These are phyloP conservation scores for Alternaria atra DNA, from an alignment of 2,329 filamentous ascomycete species.

Conservation along the genomic window DNA sequence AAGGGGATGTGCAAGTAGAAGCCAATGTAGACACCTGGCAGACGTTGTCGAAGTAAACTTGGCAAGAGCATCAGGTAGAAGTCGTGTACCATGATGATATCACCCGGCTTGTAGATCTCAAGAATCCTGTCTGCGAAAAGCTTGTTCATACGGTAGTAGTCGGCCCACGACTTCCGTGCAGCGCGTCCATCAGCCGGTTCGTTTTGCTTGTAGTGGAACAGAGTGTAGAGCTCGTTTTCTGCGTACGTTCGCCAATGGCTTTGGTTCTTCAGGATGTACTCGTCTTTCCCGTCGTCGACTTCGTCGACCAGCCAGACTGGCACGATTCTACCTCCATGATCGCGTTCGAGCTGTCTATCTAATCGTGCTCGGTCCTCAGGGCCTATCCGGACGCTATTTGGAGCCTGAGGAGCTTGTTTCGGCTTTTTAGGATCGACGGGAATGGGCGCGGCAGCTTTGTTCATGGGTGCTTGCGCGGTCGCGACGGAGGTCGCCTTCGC, in stretches of 20 bases:
- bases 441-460: slow-evolving; percentile 80
- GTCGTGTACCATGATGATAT: slow-evolving; percentile 92
- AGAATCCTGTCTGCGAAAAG: slow-evolving; percentile 90
- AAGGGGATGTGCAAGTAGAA: slow-evolving; percentile 96
- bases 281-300: slow-evolving; percentile 72
- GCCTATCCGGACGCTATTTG: slow-evolving; percentile 76
- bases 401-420: slow-evolving; percentile 64
- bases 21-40: slow-evolving; percentile 90
- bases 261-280: slow-evolving; percentile 80
- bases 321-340: slow-evolving; percentile 78
- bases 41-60: slow-evolving; percentile 83
- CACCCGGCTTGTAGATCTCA: slow-evolving; percentile 88
- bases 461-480: slow-evolving; percentile 64
- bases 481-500: slow-evolving; percentile 35
- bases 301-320: slow-evolving; percentile 92
- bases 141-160: slow-evolving; percentile 93
- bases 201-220: slow-evolving; percentile 96
- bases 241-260: slow-evolving; percentile 87
- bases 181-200: slow-evolving; percentile 85
- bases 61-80: slow-evolving; percentile 92
- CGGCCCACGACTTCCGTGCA: slow-evolving; percentile 85
- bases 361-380: slow-evolving; percentile 75
- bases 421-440: slow-evolving; percentile 71
- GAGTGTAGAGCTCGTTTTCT: slow-evolving; percentile 88
- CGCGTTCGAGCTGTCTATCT: slow-evolving; percentile 76